These are phyloP conservation scores for Zangia roseola DNA, from an alignment of 768 basidiomycete genomes.

Conservation along the genomic window DNA sequence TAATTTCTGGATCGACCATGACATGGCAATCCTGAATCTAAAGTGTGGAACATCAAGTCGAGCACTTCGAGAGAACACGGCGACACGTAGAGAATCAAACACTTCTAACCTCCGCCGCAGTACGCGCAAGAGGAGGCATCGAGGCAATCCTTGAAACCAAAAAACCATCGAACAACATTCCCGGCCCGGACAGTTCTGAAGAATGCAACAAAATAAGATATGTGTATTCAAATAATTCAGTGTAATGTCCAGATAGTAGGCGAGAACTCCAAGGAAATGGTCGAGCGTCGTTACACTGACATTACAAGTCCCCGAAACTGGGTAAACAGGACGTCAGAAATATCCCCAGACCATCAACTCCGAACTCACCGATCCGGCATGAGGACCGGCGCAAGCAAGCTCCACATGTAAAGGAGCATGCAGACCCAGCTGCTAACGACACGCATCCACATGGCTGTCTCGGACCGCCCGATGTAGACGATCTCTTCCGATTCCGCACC, in stretches of 20 bases:
- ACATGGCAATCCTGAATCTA: too few relatives aligned
- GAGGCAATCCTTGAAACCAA: too few relatives aligned
- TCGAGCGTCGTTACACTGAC: background rate
- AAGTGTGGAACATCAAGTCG: too few relatives aligned
- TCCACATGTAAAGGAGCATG: slow-evolving; percentile 83
- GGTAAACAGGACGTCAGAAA: background rate
- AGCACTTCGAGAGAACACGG: too few relatives aligned
- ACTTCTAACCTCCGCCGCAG: too few relatives aligned
- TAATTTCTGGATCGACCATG: too few relatives aligned
- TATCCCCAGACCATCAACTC: background rate
- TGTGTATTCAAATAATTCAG: background rate
- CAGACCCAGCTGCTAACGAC: slow-evolving; percentile 96
- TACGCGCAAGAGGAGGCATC: too few relatives aligned
- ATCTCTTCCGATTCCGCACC: slow-evolving; percentile 57
- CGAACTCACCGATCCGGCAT: slow-evolving; percentile 79
- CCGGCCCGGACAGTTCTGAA: background rate
- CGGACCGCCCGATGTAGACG: slow-evolving; percentile 92
- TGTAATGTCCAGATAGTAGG: background rate
- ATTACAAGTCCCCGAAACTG: slow-evolving; percentile 29
- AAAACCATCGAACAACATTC: background rate
- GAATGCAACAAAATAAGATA: background rate
- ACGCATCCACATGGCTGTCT: slow-evolving; percentile 99
- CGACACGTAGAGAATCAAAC: too few relatives aligned
- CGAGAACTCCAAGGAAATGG: background rate
- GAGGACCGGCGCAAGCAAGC: slow-evolving; percentile 82